A percentile compares a stretch with the other conserved stretches of the same genome.
Conservation (phyloP, 2,329 filamentous ascomycete species). For the Cladorrhinum sp. region DNA sequence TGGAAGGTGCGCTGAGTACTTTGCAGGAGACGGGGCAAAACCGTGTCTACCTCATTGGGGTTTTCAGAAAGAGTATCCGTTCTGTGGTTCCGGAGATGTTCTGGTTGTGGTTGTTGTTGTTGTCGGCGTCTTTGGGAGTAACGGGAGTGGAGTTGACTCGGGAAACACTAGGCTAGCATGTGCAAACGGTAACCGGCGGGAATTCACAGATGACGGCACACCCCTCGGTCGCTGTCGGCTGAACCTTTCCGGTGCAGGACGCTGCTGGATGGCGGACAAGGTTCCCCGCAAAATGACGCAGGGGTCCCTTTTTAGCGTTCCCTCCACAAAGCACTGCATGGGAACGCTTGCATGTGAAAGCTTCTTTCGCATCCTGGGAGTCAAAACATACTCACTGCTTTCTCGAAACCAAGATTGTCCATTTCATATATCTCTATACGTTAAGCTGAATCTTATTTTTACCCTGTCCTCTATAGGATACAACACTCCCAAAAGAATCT, state of each 20-base stretch:
- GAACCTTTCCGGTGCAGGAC: background rate
- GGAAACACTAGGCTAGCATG: background rate
- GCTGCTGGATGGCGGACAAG: background rate
- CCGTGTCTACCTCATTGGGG: conserved; percentile 18
- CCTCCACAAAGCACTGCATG: background rate
- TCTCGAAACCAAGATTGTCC: background rate
- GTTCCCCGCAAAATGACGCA: conserved; percentile 12
- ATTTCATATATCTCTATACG: background rate
- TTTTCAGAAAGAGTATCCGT: background rate
- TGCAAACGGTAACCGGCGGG: background rate
- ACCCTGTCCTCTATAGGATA: too few relatives aligned
- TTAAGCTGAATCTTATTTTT: too few relatives aligned
- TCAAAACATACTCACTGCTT: too few relatives aligned
- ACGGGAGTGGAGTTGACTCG: background rate
- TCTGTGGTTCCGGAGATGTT: background rate
- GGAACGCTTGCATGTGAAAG: background rate
- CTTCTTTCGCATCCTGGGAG: too few relatives aligned
- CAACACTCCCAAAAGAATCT: too few relatives aligned
- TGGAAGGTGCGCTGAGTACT: conserved; percentile 14
- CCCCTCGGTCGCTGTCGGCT: background rate
- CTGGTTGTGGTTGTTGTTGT: background rate
- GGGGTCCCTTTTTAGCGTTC: background rate
- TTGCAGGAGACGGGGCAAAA: background rate
- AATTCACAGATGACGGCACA: background rate
- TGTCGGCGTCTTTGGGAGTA: background rate